These are phyloP conservation scores for Erythrobasidium yunnanense DNA, from an alignment of 768 basidiomycete genomes.

Conservation along the genomic window DNA sequence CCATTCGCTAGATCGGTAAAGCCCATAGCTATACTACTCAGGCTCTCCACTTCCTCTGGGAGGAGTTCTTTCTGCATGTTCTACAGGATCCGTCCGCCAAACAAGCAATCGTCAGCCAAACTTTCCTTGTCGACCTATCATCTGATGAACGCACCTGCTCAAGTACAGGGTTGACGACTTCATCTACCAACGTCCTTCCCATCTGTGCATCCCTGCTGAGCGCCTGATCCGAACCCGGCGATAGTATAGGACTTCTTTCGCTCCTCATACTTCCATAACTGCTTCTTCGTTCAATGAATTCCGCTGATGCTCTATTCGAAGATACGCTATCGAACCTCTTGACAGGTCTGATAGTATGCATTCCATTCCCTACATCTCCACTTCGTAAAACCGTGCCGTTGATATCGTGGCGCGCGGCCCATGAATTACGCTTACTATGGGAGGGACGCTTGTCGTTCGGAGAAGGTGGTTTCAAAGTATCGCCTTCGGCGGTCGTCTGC, in stretches of 20 bases:
- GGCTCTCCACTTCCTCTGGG: constrained; percentile 72
- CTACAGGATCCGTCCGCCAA: neutral
- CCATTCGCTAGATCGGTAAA: constrained; percentile 73
- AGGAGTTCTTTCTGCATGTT: constrained; percentile 37
- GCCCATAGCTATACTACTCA: constrained; percentile 79
- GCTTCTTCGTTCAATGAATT: constrained; percentile 61
- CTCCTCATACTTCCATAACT: constrained; percentile 13
- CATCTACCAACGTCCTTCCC: constrained; percentile 55
- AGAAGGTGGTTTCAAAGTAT: constrained; percentile 13
- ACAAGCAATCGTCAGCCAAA: too few species aligned
- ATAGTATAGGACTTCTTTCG: neutral
- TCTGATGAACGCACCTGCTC: constrained; percentile 11
- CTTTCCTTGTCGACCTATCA: too few species aligned
- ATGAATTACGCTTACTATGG: constrained; percentile 24
- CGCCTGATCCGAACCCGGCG: neutral
- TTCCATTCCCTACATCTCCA: constrained; percentile 36
- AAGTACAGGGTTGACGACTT: constrained; percentile 50
- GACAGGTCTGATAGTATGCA: constrained; percentile 78
- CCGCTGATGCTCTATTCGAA: constrained; percentile 64
- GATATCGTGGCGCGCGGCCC: constrained; percentile 29
- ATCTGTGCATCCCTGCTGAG: constrained; percentile 23
- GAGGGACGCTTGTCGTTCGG: neutral
- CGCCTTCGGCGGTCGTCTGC: constrained; percentile 12
- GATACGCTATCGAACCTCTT: constrained; percentile 77
- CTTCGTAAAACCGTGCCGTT: constrained; percentile 33